These are phyloP conservation scores for Clavulina sp. DNA, from an alignment of 768 basidiomycete species.

Conservation along the genomic window DNA sequence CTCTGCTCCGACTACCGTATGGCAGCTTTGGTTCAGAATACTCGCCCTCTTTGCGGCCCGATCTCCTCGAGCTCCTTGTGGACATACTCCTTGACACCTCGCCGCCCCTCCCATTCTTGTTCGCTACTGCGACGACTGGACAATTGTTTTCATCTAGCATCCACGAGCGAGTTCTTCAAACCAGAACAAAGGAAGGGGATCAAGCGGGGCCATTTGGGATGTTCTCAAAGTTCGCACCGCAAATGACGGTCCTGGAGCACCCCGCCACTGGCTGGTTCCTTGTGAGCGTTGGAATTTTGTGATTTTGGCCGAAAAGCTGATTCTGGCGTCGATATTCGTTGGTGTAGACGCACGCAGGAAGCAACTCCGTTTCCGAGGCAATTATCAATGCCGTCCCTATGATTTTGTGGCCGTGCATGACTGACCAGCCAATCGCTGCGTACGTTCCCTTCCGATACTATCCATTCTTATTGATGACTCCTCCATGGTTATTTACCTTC, in stretches of 20 bases:
- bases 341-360: neutral
- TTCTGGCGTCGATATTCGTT: neutral
- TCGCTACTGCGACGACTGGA: neutral
- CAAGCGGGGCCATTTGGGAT: no score
- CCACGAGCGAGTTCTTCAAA: neutral
- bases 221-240: neutral
- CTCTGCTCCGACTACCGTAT: neutral
- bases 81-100: neutral
- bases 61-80: neutral
- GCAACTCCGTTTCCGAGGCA: neutral
- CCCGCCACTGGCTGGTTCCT: constrained; percentile 1
- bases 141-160: neutral
- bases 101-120: neutral
- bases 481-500: no score
- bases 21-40: neutral
- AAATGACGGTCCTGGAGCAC: neutral
- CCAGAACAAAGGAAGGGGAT: no score
- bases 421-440: neutral
- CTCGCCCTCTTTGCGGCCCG: neutral
- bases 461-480: no score
- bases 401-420: constrained; percentile 1
- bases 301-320: no score
- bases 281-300: neutral
- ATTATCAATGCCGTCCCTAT: neutral
- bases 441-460: neutral